phyloP scores from a whole-genome alignment of 2,329 filamentous ascomycete genomes.

The Epichloe amarillans region DNA sequence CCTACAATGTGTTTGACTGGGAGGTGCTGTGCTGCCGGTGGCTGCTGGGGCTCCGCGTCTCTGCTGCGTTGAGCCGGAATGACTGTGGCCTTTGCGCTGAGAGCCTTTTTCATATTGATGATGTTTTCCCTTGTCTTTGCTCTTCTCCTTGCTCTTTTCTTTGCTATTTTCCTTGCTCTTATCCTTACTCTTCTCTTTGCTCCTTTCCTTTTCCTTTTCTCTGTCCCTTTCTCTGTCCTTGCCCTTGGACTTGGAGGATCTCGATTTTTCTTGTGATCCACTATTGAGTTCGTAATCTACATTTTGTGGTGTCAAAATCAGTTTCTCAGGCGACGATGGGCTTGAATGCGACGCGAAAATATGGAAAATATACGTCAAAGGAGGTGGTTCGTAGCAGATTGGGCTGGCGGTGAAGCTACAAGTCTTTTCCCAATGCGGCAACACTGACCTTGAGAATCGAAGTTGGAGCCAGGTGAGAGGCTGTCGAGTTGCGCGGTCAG shows the following conservation, averaged over 20 bases:
- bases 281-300: conserved; percentile 2
- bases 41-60: not conserved
- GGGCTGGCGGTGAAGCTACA: not conserved
- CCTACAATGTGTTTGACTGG: not conserved
- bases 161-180: not conserved
- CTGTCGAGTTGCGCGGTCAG: not conserved
- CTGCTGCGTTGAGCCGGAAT: not conserved
- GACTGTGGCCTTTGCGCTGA: conserved; percentile 1
- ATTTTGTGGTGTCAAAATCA: not conserved
- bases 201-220: not conserved
- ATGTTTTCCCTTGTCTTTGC: not conserved
- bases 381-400: not conserved
- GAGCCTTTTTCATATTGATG: not conserved
- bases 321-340: too few species aligned
- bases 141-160: not conserved
- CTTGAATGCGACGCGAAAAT: not conserved
- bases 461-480: conserved; percentile 2
- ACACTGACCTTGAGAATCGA: conserved; percentile 1
- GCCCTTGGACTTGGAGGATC: not conserved
- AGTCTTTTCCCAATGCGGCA: not conserved
- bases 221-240: not conserved
- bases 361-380: not conserved
- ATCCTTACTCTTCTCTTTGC: not conserved
- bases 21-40: not conserved
- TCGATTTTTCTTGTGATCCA: not conserved